Evolutionary conservation across 768 basidiomycete genomes (phyloP).

Genomic region (Boletus fagicola): DNA sequence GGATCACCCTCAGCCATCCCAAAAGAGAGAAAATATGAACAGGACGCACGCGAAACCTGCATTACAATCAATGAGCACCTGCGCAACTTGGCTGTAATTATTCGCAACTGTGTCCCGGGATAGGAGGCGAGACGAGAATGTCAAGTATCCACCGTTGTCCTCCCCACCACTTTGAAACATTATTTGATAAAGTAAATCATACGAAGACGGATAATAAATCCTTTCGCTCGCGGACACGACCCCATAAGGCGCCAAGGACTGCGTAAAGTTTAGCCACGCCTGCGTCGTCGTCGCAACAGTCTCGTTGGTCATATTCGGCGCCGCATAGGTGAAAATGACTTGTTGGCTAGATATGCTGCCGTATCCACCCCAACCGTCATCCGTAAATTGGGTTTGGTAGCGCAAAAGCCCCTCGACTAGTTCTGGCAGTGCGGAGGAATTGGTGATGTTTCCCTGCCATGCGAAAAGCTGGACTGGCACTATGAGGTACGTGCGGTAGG

Average conservation of each 20-base stretch:
- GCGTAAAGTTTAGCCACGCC: constrained; percentile 31
- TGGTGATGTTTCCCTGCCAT: constrained; percentile 33
- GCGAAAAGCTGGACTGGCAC: constrained; percentile 32
- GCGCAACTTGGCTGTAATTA: constrained; percentile 25
- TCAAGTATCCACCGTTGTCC: constrained; percentile 22
- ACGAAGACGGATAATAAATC: constrained; percentile 23
- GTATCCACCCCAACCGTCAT: constrained; percentile 48
- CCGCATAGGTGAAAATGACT: constrained; percentile 4
- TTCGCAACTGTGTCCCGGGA: constrained; percentile 28
- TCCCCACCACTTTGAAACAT: not conserved
- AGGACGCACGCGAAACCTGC: constrained; percentile 7
- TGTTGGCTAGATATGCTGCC: not conserved
- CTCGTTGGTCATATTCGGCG: constrained; percentile 36
- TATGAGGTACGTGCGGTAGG: constrained; percentile 42
- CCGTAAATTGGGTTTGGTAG: constrained; percentile 36
- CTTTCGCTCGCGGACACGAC: constrained; percentile 31
- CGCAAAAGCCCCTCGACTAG: constrained; percentile 37
- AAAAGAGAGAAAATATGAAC: no score
- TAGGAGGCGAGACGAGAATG: constrained; percentile 31
- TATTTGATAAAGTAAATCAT: constrained; percentile 19
- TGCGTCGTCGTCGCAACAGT: constrained; percentile 34
- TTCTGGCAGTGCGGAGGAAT: constrained; percentile 24
- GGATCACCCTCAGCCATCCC: constrained; percentile 7
- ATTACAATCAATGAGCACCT: constrained; percentile 12
- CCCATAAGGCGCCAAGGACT: constrained; percentile 1